Evolutionary conservation across 2,329 filamentous ascomycete genomes (phyloP), one percentile per base, ranked within the genome.

Genomic region (Epichloe gansuensis): DNA sequence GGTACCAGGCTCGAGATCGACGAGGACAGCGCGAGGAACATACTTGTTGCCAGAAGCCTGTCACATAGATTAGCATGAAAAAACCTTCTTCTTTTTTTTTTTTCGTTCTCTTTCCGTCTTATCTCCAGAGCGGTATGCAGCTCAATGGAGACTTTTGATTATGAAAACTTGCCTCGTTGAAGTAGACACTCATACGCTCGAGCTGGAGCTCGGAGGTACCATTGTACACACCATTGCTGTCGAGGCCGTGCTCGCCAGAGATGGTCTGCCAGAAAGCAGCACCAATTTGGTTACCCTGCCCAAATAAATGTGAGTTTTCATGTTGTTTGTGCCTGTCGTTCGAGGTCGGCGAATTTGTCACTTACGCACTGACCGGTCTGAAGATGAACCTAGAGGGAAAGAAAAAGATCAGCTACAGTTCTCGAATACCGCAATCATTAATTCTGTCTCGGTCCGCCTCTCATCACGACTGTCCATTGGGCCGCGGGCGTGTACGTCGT

Each of bases 171-270:
- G 78, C 75, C 74, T 80, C 76, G 67, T 95, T 91, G 85, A 97
- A 96, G 84, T 97, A 96, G 74, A 97, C 91, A 75, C 90, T 97
- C 89, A 98, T 95, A 69, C 91, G 91, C 86, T 97, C 91, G 64
- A 97, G 85, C 82, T 98, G 93, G 71, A 96, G 89, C 75, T 97
- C 93, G 45, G 91, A 97, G 64, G 88, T 91, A 71, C 93, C 93
- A 75, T 94, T 94, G 85, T 97, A 97, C 86, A 96, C 86, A 76
- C 91, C 91, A 74, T 88, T 88, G 77, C 87, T 89, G 77, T 98
- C 93, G 70, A 98, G 90, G 69, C 93, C 93, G 75, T 98, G 93
- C 82, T 90, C 86, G 74, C 85, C 83, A 69, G 86, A 88, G 71
- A 90, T 90, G 68, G 78, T 86, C 74, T 90, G 86, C 86, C 93